These are phyloP conservation scores for Yamadazyma sp. DNA, from an alignment of 1,139 yeast species.

Conservation along the genomic window DNA sequence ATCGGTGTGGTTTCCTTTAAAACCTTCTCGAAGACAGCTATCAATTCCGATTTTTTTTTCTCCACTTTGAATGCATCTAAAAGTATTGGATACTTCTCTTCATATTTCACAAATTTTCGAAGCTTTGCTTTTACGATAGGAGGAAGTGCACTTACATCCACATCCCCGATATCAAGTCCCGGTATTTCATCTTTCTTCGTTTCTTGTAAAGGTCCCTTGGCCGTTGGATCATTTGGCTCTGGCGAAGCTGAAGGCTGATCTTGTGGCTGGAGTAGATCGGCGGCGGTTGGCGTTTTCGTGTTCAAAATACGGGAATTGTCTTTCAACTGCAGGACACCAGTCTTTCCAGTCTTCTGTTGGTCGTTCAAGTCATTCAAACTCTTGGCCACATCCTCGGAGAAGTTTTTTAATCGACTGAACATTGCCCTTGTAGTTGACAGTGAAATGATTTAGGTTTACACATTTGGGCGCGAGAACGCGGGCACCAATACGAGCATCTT, in stretches of 20 bases:
- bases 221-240: neutral
- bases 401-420: constrained; percentile 50
- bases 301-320: constrained; percentile 31
- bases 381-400: constrained; percentile 55
- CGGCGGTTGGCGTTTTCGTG: constrained; percentile 46
- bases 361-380: constrained; percentile 38
- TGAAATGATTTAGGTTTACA: neutral
- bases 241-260: constrained; percentile 27
- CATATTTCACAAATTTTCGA: constrained; percentile 81
- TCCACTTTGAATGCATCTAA: constrained; percentile 84
- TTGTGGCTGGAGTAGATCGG: constrained; percentile 46
- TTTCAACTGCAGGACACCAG: constrained; percentile 31
- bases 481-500: no score
- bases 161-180: constrained; percentile 9
- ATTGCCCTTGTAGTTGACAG: constrained; percentile 11
- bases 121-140: constrained; percentile 59
- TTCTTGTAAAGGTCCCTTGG: constrained; percentile 5
- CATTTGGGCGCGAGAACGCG: no score
- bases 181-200: constrained; percentile 2
- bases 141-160: constrained; percentile 47
- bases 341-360: constrained; percentile 9
- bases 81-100: constrained; percentile 80
- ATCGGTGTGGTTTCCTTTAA: constrained; percentile 82
- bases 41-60: constrained; percentile 63
- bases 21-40: constrained; percentile 67